A percentile compares a stretch with the other conserved stretches of the same genome.
phyloP scores from a whole-genome alignment of 2,329 filamentous ascomycete species.

The Amauroascus niger region DNA sequence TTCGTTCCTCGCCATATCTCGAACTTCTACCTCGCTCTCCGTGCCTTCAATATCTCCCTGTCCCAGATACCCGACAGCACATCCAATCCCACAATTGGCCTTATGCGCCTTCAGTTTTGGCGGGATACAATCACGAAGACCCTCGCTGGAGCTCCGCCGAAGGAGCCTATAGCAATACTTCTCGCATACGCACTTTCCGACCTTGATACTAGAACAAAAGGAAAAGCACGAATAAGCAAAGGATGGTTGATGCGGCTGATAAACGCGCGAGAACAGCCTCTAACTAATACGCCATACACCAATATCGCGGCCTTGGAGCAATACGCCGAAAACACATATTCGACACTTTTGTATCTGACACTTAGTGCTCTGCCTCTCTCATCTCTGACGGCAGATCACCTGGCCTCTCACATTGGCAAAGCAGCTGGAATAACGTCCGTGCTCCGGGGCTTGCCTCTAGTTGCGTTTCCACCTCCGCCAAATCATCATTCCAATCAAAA shows the following conservation, averaged over 20 bases:
- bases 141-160: constrained; percentile 67
- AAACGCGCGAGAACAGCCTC: constrained; percentile 67
- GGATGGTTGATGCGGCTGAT: constrained; percentile 71
- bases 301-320: constrained; percentile 65
- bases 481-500: constrained; percentile 46
- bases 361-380: constrained; percentile 68
- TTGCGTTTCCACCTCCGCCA: constrained; percentile 65
- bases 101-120: constrained; percentile 93
- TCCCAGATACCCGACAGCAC: constrained; percentile 83
- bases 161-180: constrained; percentile 82
- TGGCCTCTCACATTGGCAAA: constrained; percentile 92
- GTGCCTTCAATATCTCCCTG: constrained; percentile 86
- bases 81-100: constrained; percentile 74
- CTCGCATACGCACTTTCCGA: constrained; percentile 62
- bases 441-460: constrained; percentile 73
- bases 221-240: constrained; percentile 48
- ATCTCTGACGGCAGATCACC: constrained; percentile 78
- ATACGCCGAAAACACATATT: constrained; percentile 92
- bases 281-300: constrained; percentile 73
- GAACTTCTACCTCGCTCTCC: constrained; percentile 80
- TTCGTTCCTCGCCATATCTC: constrained; percentile 68
- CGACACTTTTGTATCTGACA: constrained; percentile 80
- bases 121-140: constrained; percentile 71
- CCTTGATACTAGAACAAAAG: constrained; percentile 40
- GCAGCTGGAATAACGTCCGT: constrained; percentile 80